Conservation (phyloP, 495 filamentous ascomycete genomes). For the Amorphotheca resinae region DNA sequence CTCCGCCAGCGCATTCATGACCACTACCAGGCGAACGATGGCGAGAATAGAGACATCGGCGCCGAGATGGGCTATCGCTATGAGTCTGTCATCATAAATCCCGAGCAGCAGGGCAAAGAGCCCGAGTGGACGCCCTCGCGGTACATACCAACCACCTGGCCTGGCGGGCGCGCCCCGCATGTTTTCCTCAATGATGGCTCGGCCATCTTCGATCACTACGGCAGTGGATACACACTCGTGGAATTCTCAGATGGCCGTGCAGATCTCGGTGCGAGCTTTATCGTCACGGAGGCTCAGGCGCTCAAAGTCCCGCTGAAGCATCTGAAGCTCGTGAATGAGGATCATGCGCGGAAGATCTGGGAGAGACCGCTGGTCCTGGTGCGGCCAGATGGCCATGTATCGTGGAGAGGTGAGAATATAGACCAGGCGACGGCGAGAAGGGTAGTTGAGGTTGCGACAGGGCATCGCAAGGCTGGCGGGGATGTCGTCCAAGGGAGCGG, state of each 20-base stretch:
- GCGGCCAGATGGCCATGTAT: conserved; percentile 18
- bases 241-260: conserved; percentile 15
- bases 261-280: background rate
- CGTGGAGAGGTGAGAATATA: too few relatives aligned
- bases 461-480: too few relatives aligned
- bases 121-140: conserved; percentile 10
- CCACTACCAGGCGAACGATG: background rate
- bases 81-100: conserved; percentile 13
- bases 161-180: conserved; percentile 24
- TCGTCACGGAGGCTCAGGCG: background rate
- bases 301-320: background rate
- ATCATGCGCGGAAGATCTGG: conserved; percentile 8
- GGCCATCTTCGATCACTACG: conserved; percentile 23
- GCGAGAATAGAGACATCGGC: conserved; percentile 16
- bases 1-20: background rate
- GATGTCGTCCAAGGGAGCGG: too few relatives aligned
- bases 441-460: too few relatives aligned
- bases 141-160: conserved; percentile 22
- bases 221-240: conserved; percentile 21
- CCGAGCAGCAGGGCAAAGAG: conserved; percentile 9
- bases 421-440: too few relatives aligned
- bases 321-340: background rate
- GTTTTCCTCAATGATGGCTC: conserved; percentile 23
- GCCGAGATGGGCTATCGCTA: conserved; percentile 23
- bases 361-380: conserved; percentile 14